Percentiles rank a stretch among this genome's conserved stretches.
phyloP scores from a whole-genome alignment of 208 protist genomes.

The Leishmania turanica region DNA sequence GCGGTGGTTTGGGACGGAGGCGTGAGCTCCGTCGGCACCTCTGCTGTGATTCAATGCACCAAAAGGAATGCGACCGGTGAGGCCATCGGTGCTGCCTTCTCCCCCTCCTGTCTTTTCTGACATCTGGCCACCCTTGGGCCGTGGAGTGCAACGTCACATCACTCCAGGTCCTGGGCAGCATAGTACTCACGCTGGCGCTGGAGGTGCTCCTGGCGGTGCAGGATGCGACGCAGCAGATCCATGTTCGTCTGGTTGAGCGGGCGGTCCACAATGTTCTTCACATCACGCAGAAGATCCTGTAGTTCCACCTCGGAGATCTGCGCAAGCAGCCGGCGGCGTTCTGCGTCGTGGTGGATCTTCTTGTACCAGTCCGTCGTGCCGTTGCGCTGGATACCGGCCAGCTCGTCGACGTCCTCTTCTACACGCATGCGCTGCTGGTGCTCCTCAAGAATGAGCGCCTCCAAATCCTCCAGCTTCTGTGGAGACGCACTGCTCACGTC shows the following conservation, averaged over 20 bases:
- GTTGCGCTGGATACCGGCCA: slow-evolving; percentile 46
- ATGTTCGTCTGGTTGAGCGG: slow-evolving; percentile 85
- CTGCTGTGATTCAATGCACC: neutral
- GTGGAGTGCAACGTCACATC: neutral
- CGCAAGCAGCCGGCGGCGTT: slow-evolving; percentile 31
- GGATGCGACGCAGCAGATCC: slow-evolving; percentile 57
- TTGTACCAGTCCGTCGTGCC: slow-evolving; percentile 61
- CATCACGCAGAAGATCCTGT: slow-evolving; percentile 63
- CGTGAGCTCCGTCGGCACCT: neutral
- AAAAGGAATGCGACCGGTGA: neutral
- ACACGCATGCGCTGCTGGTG: slow-evolving; percentile 59
- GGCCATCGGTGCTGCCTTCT: neutral
- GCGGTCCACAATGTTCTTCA: slow-evolving; percentile 53
- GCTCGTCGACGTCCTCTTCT: slow-evolving; percentile 63
- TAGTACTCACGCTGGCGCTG: slow-evolving; percentile 49
- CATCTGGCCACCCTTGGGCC: neutral
- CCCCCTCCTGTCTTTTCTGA: neutral
- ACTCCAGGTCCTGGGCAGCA: slow-evolving; percentile 19
- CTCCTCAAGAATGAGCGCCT: slow-evolving; percentile 73
- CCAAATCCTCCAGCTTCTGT: slow-evolving; percentile 74
- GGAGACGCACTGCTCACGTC: slow-evolving; percentile 65
- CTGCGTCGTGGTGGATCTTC: slow-evolving; percentile 38
- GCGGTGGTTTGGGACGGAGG: neutral
- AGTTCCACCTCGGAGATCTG: slow-evolving; percentile 55
- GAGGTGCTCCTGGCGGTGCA: slow-evolving; percentile 57